Evolutionary conservation across 345 rosid species (phyloP).

Genomic region (Rubroshorea leprosula): DNA sequence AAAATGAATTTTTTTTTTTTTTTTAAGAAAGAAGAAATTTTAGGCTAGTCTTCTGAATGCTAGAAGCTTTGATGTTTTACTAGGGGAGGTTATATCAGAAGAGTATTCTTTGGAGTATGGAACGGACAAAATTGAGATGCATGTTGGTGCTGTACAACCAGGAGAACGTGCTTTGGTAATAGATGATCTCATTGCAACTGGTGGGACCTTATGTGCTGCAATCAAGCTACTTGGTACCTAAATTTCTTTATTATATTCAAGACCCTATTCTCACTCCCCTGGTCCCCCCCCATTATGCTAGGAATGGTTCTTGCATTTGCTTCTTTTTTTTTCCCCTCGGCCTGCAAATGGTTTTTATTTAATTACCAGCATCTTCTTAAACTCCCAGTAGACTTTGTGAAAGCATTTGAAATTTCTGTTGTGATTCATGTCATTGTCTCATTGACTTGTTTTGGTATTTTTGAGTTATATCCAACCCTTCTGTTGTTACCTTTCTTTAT

Average conservation of each 20-base stretch:
- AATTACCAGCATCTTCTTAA: neutral
- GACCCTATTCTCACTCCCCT: no score
- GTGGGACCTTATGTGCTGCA: constrained; percentile 91
- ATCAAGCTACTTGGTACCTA: constrained; percentile 91
- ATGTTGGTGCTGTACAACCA: constrained; percentile 87
- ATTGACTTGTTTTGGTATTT: no score
- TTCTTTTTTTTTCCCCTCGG: no score
- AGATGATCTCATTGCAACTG: constrained; percentile 96
- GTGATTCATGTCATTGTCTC: no score
- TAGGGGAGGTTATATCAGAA: constrained; percentile 86
- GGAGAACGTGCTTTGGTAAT: constrained; percentile 85
- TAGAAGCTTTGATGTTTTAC: constrained; percentile 10
- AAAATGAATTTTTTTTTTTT: neutral
- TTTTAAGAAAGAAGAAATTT: no score
- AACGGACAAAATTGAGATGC: constrained; percentile 92
- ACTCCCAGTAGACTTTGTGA: neutral
- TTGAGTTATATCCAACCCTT: no score
- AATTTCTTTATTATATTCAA: neutral
- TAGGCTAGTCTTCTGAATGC: neutral
- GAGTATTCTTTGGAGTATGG: constrained; percentile 97
- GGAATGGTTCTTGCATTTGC: neutral
- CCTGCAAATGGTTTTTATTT: neutral
- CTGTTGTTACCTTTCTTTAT: constrained; percentile 2
- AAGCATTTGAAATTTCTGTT: no score
- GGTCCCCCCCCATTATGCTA: no score